Evolutionary conservation across 495 filamentous ascomycete genomes (phyloP).

Genomic region (Lasiosphaeriaceae sp.): DNA sequence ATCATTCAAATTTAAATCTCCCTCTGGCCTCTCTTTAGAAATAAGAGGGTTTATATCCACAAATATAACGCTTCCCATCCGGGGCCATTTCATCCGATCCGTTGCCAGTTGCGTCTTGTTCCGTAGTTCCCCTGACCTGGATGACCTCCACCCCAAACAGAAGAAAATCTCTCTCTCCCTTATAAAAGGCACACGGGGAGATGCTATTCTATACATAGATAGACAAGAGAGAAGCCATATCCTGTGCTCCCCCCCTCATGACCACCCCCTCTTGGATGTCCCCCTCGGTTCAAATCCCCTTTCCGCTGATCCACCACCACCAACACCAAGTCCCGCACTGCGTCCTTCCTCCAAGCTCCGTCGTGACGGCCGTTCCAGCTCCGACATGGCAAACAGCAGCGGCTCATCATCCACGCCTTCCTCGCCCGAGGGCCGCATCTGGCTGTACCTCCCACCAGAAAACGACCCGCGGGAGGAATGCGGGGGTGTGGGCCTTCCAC

Average conservation of each 20-base stretch:
- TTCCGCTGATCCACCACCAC: neutral
- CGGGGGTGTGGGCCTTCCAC: conserved; percentile 27
- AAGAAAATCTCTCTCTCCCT: too few relatives aligned
- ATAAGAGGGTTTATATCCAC: neutral
- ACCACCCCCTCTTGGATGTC: conserved; percentile 17
- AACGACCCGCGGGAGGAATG: conserved; percentile 32
- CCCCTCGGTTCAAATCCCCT: conserved; percentile 11
- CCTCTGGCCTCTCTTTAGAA: neutral
- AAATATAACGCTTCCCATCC: too few relatives aligned
- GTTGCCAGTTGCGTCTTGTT: too few relatives aligned
- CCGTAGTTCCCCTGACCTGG: too few relatives aligned
- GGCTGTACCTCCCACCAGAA: conserved; percentile 23
- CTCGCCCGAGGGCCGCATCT: conserved; percentile 14
- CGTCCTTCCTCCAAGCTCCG: conserved; percentile 67
- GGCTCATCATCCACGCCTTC: conserved; percentile 70
- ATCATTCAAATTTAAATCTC: too few relatives aligned
- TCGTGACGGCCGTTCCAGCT: conserved; percentile 64
- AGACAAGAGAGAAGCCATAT: neutral
- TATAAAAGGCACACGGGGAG: neutral
- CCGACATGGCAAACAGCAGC: conserved; percentile 83
- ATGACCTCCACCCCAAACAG: too few relatives aligned
- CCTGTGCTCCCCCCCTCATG: neutral
- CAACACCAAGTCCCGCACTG: neutral
- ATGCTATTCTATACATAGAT: neutral
- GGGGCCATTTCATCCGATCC: too few relatives aligned